Evolutionary conservation across 78 protist species (phyloP), one percentile per base, ranked within the genome.

Genomic region (Dictyostelium purpureum): DNA sequence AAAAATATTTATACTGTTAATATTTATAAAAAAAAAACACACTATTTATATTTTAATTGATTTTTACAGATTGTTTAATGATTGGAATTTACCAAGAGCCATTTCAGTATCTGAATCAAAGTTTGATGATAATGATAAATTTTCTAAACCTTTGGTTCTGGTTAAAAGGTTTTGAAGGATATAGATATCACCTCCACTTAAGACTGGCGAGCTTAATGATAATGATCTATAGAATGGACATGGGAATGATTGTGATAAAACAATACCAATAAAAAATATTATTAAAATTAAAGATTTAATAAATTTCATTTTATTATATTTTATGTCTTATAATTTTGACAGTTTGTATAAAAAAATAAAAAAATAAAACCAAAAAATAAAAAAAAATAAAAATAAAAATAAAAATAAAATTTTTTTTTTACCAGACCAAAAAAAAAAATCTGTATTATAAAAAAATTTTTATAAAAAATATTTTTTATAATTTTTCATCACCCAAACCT

Each of bases 151-250:
- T 33, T 21, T 2, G 0, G 89, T 35, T 67, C 89, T 81, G 0
- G 43, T 54, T 12, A 81, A 26, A 1, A 81, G 28, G 14, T 21
- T 35, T 51, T 81, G 77, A 24, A 81, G 33, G 1, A 81, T 81
- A 49, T 49, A 49, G n/a, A 81, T 40, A 81, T 81, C 89, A 18
- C 67, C 47, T 6, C 89, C 89, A 63, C 18, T 63, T 42, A 63
- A 33, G 26, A 43, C 43, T 63, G 71, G 71, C 0, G 37, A 12
- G 12, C 51, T 26, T 12, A 81, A 35, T 37, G 89, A 67, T 19
- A 81, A 37, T 33, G 33, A 11, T 81, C 89, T 81, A 37, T 31
- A 69, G 52, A 81, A 81, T 81, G 89, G 89, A 51, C 89, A 81
- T 67, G 89, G 89, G 9, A 24, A 77, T 43, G 52, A 47, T 14